Evolutionary conservation across 495 filamentous ascomycete genomes (phyloP), one percentile per base, ranked within the genome.

Genomic region (Daldinia caldariorum): DNA sequence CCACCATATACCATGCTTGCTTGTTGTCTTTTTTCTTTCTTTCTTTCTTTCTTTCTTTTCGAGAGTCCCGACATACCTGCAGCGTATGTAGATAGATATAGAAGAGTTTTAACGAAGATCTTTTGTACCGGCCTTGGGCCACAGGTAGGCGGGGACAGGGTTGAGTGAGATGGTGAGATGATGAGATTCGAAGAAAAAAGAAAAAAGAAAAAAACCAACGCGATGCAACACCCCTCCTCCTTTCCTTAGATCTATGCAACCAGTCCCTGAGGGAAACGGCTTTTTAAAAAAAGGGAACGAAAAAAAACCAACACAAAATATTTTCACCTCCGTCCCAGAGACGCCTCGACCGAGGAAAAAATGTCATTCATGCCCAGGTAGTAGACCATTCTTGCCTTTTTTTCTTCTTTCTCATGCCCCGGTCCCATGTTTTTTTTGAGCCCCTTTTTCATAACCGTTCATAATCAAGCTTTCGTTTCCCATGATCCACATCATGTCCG

Each of bases 241-340:
- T 26, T 10, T 41, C 50, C 26, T 51, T 29, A 59, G 55, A 70
- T 57, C 61, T 61, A 67, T 70, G 61, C 62, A 70, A 56, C 50
- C 43, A 34, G 37, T 29, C 29, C 31, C 20, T 34, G 22, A 7
- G 38, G 47, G 43, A n/a, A 31, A 51, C 34, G 55, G 37, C 37
- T 26, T 3, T 26, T 22, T 29, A 20, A 14, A 32, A 18, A 29
- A 39, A 26, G n/a, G 10, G 26, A 31, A 4, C 14, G 3, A n/a
- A 10, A 57, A 18, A 43, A n/a, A 58, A 56, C 37, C 53, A 29
- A 1, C 26, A 26, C 26, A 29, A 54, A 35, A 58, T 13, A 58
- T 69, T 31, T 58, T 69, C 26, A 32, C 47, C 57, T 54, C 60
- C 16, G 38, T 55, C 32, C 54, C 45, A 51, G 43, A 47, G 54